phyloP scores from a whole-genome alignment of 192 early-diverging fungal species.

The Polychytrium aggregatum region DNA sequence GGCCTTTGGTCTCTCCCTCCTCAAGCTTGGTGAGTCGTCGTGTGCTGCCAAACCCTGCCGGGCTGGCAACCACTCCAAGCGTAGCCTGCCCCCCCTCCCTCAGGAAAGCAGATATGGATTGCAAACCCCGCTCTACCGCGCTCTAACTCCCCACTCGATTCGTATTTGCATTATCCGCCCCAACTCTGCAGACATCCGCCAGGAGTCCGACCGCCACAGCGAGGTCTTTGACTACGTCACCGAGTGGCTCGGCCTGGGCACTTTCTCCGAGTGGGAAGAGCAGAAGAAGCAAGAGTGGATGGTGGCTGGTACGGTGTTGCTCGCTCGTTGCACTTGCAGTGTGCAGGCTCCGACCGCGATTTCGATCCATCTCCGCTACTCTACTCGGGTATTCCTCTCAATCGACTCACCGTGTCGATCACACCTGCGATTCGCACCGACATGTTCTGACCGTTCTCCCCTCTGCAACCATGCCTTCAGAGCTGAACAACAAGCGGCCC shows the following conservation, averaged over 20 bases:
- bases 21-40: slow-evolving; percentile 14
- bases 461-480: slow-evolving; percentile 5
- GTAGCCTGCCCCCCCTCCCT: too few species aligned
- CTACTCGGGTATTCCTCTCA: too few species aligned
- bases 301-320: slow-evolving; percentile 4
- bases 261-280: slow-evolving; percentile 14
- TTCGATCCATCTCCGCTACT: neutral
- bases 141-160: too few species aligned
- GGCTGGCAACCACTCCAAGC: too few species aligned
- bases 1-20: slow-evolving; percentile 18
- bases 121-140: too few species aligned
- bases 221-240: slow-evolving; percentile 20
- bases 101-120: too few species aligned
- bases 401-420: too few species aligned
- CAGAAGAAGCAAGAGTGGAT: slow-evolving; percentile 18
- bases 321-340: neutral
- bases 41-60: too few species aligned
- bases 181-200: slow-evolving; percentile 22
- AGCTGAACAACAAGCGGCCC: slow-evolving; percentile 15
- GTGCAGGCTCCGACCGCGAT: neutral
- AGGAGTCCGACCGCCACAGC: slow-evolving; percentile 18
- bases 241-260: slow-evolving; percentile 11
- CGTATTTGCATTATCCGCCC: too few species aligned
- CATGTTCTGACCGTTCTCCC: neutral
- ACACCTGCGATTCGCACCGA: neutral